Evolutionary conservation across 495 filamentous ascomycete genomes (phyloP), one percentile per base, ranked within the genome.

Genomic region (Emericellopsis terricola): DNA sequence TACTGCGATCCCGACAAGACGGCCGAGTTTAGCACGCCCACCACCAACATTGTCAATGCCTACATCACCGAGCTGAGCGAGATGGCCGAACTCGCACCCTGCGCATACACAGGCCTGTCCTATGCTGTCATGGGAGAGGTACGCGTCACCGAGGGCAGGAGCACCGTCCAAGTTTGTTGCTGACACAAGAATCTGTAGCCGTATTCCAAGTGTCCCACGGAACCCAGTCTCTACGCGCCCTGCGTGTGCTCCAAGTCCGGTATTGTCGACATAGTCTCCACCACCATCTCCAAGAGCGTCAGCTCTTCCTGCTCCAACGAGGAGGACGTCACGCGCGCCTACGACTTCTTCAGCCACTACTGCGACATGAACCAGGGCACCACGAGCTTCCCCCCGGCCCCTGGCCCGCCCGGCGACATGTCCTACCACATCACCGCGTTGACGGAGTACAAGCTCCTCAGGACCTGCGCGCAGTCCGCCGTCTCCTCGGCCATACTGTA

Each of bases 381-480:
- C 6, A 30, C 28, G 8, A 8, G 5, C 5, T 30, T 30, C 15
- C 28, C 28, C 28, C 8, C 28, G 28, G 8, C 28, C 5, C 8
- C 8, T 30, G 8, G 8, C 5, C 28, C 9, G 5, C 8, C 5
- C 8, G 15, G 28, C 8, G 15, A 30, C 19, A 58, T 68, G 54
- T 56, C 59, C 0, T 69, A 68, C 33, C 57, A 60, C 31, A 59
- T 69, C 38, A 66, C 62, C 4, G 63, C 60, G 11, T 36, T 68
- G 28, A 51, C 57, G 1, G 38, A 56, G 31, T 69, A 45, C 29
- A 57, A 47, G 14, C 47, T 55, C 0, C 42, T 69, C 5, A 55
- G 55, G 4, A 40, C 45, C 0, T 69, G 65, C 31, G 64, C 64
- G 4, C 47, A 49, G 28, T 39, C 23, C 4, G 63, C 47, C 0